phyloP scores from a whole-genome alignment of 129 eudicot genomes.

The Artemisia argyi region DNA sequence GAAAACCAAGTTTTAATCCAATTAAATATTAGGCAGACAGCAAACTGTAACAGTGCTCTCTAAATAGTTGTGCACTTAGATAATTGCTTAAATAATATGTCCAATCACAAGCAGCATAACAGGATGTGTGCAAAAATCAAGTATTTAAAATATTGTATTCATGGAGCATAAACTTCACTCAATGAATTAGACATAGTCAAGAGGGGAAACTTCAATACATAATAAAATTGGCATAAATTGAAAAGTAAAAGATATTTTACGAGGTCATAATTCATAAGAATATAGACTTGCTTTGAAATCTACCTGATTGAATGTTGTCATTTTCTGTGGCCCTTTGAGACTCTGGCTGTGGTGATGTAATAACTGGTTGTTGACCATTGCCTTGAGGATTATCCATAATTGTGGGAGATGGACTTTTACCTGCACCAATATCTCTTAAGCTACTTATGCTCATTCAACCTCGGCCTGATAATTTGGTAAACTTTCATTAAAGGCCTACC shows the following conservation, averaged over 20 bases:
- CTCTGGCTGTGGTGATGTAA: constrained; percentile 47
- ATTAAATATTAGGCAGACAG: not conserved
- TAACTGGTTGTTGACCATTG: constrained; percentile 32
- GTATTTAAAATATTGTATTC: not conserved
- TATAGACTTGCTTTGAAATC: not conserved
- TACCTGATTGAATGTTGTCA: constrained; percentile 67
- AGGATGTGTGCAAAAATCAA: constrained; percentile 2
- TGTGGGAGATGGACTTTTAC: constrained; percentile 43
- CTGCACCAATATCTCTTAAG: constrained; percentile 34
- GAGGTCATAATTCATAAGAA: constrained; percentile 3
- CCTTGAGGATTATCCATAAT: constrained; percentile 35
- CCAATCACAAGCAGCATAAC: not conserved
- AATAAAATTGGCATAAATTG: not conserved
- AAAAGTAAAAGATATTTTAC: not conserved
- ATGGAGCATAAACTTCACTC: constrained; percentile 19
- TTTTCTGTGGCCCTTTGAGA: constrained; percentile 57
- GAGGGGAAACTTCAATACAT: constrained; percentile 4
- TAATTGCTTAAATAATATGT: constrained; percentile 2
- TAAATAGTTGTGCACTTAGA: not conserved
- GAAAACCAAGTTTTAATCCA: not conserved
- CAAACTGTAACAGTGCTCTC: not conserved
- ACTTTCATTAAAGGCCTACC: constrained; percentile 42
- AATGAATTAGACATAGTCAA: constrained; percentile 2
- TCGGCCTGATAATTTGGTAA: constrained; percentile 6
- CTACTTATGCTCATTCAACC: constrained; percentile 28